These are phyloP conservation scores for Trifolium subterraneum DNA, from an alignment of 306 rosid genomes.

Conservation along the genomic window DNA sequence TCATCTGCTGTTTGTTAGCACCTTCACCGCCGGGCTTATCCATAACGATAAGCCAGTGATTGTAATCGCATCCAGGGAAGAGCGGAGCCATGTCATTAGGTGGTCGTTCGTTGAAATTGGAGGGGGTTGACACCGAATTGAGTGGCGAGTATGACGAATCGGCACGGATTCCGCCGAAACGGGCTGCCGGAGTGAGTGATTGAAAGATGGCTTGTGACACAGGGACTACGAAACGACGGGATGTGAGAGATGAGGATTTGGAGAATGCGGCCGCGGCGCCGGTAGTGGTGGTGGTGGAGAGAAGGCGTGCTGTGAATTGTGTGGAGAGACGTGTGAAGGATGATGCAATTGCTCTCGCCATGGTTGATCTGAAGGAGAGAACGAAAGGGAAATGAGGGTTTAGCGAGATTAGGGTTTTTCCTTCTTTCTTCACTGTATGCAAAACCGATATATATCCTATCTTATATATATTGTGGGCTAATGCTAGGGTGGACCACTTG, in stretches of 20 bases:
- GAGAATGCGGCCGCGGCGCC: background rate
- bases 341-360: slow-evolving; percentile 42
- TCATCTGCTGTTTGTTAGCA: slow-evolving; percentile 84
- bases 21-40: slow-evolving; percentile 92
- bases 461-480: no score
- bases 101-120: slow-evolving; percentile 78
- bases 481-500: no score
- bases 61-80: slow-evolving; percentile 93
- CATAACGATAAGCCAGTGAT: slow-evolving; percentile 97
- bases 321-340: slow-evolving; percentile 32
- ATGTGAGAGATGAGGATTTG: background rate
- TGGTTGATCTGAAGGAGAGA: background rate
- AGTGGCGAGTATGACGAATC: slow-evolving; percentile 88
- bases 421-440: no score
- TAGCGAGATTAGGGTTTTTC: slow-evolving; percentile 30
- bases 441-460: no score
- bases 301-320: slow-evolving; percentile 38
- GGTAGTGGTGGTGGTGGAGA: slow-evolving; percentile 34
- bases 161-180: slow-evolving; percentile 59
- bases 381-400: slow-evolving; percentile 12
- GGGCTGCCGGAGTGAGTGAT: slow-evolving; percentile 25
- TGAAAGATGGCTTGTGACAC: slow-evolving; percentile 50
- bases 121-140: slow-evolving; percentile 60
- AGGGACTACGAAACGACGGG: slow-evolving; percentile 40
- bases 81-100: slow-evolving; percentile 98